Evolutionary conservation across 768 basidiomycete genomes (phyloP), one percentile per base, ranked within the genome.

Genomic region (Tulasnella sp.): DNA sequence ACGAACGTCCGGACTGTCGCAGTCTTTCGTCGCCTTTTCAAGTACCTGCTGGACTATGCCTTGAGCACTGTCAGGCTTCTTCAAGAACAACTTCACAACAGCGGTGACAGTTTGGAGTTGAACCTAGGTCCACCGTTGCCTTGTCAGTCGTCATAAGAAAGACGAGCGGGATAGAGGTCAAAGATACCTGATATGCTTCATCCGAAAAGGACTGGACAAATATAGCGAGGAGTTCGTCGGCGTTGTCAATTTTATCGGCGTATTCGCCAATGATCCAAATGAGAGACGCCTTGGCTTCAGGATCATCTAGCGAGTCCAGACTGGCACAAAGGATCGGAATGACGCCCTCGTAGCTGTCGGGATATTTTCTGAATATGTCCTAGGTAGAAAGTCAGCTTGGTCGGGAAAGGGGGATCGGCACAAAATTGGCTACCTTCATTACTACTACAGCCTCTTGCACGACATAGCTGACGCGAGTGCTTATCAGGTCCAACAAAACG

Each of bases 221-320:
- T 75, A 93, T 93, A 20, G 91, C 90, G 82, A 99, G 88, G 34
- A 99, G 89, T 83, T 98, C 97, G 85, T 95, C 96, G 3, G 97
- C 96, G 82, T 99, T 99, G 83, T 97, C 96, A 82, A 99, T 98
- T 87, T 96, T 97, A 86, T 94, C 93, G 3, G 97, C 96, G 83
- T 99, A 98, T 87, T 98, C 96, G 80, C 97, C 97, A 83, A 99
- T 96, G 83, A 99, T 99, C 97, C 98, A 99, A 85, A 99, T 98
- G 75, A 99, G 88, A 2, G 97, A 97, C 0, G 97, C 95, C 85
- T 98, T 98, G 2, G 98, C 97, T 85, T 99, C 97, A 14, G 97
- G 98, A 84, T 99, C 98, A 84, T 99, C 97, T 44, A 99, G 88
- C 83, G 98, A 97, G 81, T 99, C 97, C 20, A 99, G 91, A 84